phyloP scores from a whole-genome alignment of 805 yeast species.

The Candida maltosa region DNA sequence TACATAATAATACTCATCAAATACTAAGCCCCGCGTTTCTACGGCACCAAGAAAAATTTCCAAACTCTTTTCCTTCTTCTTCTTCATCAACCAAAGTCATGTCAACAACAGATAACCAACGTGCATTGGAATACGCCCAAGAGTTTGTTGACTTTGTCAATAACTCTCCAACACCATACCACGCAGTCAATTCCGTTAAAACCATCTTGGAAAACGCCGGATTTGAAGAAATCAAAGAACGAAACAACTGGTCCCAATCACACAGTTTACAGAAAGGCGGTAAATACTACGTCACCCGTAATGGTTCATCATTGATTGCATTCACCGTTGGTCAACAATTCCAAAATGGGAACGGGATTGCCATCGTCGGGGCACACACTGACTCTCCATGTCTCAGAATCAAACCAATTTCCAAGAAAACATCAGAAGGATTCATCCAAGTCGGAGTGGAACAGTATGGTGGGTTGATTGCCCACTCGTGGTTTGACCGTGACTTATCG shows the following conservation, averaged over 20 bases:
- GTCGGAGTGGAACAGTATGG: conserved; percentile 95
- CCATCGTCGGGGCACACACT: conserved; percentile 94
- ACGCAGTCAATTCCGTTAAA: conserved; percentile 73
- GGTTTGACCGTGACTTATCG: conserved; percentile 94
- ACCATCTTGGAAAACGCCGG: conserved; percentile 56
- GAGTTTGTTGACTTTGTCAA: conserved; percentile 78
- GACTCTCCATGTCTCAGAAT: conserved; percentile 89
- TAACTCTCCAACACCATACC: conserved; percentile 90
- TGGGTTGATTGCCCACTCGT: conserved; percentile 93
- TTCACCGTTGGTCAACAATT: conserved; percentile 76
- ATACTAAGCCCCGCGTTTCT: too few species aligned
- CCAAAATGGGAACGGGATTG: conserved; percentile 74
- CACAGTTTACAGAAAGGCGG: conserved; percentile 49
- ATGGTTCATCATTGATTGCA: conserved; percentile 84
- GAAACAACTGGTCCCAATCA: conserved; percentile 56
- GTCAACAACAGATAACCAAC: too few species aligned
- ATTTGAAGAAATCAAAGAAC: conserved; percentile 70
- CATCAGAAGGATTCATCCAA: conserved; percentile 74
- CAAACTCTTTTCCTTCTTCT: too few species aligned
- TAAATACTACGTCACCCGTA: conserved; percentile 84
- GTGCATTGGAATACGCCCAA: conserved; percentile 36
- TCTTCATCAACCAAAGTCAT: too few species aligned
- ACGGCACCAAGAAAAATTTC: too few species aligned
- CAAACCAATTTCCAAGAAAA: conserved; percentile 78
- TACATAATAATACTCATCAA: too few species aligned